phyloP scores from a whole-genome alignment of 2,329 filamentous ascomycete species.

The Plenodomus lindquistii region DNA sequence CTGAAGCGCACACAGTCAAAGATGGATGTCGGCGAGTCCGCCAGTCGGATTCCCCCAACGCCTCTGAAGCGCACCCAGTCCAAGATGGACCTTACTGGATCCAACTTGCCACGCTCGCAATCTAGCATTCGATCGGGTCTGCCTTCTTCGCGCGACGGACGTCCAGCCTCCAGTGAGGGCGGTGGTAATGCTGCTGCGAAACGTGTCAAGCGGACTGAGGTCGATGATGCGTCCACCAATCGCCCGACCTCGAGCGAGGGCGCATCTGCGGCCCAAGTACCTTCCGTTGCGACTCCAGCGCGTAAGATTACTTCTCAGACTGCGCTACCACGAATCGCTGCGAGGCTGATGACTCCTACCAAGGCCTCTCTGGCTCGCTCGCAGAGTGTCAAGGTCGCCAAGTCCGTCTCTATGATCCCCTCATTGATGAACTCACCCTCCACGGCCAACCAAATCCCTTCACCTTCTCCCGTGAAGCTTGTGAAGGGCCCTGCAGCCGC shows the following conservation, averaged over 20 bases:
- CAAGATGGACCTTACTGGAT: slow-evolving; percentile 65
- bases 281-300: slow-evolving; percentile 23
- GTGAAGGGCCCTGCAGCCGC: background rate
- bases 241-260: slow-evolving; percentile 59
- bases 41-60: slow-evolving; percentile 45
- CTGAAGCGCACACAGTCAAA: slow-evolving; percentile 60
- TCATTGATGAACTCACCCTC: slow-evolving; percentile 58
- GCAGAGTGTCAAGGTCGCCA: slow-evolving; percentile 55
- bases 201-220: slow-evolving; percentile 67
- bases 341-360: slow-evolving; percentile 72
- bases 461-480: slow-evolving; percentile 51
- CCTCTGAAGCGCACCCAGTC: slow-evolving; percentile 57
- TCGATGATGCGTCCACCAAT: slow-evolving; percentile 70
- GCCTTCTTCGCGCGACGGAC: slow-evolving; percentile 29
- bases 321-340: slow-evolving; percentile 54
- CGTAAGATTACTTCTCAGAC: slow-evolving; percentile 41
- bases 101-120: slow-evolving; percentile 43
- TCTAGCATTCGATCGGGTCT: slow-evolving; percentile 34
- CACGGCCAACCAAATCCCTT: slow-evolving; percentile 52
- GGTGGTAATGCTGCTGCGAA: slow-evolving; percentile 59
- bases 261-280: slow-evolving; percentile 11
- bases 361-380: slow-evolving; percentile 71
- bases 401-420: slow-evolving; percentile 56
- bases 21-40: slow-evolving; percentile 66
- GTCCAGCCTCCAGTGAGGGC: slow-evolving; percentile 30